Percentiles rank a stretch among this genome's conserved stretches.
phyloP scores from a whole-genome alignment of 805 yeast genomes.

The Lachancea fermentati region DNA sequence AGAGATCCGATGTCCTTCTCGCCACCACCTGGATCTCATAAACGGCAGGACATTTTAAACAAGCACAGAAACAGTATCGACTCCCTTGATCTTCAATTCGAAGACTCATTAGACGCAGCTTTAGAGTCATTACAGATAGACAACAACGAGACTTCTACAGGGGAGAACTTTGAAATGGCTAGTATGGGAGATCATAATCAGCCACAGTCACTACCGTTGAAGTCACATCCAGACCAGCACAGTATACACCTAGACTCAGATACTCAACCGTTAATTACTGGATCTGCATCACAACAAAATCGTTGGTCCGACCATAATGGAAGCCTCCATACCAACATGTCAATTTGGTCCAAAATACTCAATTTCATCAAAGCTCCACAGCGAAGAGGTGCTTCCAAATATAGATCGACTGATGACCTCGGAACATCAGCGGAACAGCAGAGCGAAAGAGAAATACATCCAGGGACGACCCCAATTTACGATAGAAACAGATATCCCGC shows the following conservation, averaged over 20 bases:
- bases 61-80: conserved; percentile 31
- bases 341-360: conserved; percentile 15
- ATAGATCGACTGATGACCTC: conserved; percentile 2
- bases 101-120: conserved; percentile 61
- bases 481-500: conserved; percentile 42
- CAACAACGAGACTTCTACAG: conserved; percentile 14
- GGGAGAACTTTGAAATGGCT: conserved; percentile 28
- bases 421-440: conserved; percentile 28
- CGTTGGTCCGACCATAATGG: conserved; percentile 2
- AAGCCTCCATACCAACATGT: not conserved
- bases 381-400: conserved; percentile 4
- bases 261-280: conserved; percentile 13
- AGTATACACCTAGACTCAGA: conserved; percentile 11
- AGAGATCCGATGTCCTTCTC: conserved; percentile 19
- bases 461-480: conserved; percentile 36
- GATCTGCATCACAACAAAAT: not conserved
- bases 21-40: conserved; percentile 18
- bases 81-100: conserved; percentile 57
- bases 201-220: conserved; percentile 9
- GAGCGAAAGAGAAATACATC: conserved; percentile 39
- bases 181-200: conserved; percentile 15
- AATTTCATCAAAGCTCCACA: conserved; percentile 8
- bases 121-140: conserved; percentile 44
- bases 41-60: conserved; percentile 2
- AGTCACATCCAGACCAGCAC: conserved; percentile 14